phyloP scores from a whole-genome alignment of 2,329 filamentous ascomycete genomes.

The Akanthomyces uredinophilus region DNA sequence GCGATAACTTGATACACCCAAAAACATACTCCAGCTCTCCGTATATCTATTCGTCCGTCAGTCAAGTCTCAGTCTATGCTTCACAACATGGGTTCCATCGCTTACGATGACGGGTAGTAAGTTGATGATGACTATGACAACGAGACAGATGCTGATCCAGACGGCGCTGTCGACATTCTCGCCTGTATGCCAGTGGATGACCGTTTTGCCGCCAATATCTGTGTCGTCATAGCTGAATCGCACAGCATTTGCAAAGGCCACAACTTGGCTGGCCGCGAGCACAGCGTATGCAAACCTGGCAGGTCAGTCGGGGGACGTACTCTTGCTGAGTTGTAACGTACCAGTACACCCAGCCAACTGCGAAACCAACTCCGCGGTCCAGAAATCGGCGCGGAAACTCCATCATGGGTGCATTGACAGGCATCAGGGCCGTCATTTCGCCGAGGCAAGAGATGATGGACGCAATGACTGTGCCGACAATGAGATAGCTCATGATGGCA shows the following conservation, averaged over 20 bases:
- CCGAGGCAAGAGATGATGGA: conserved; percentile 39
- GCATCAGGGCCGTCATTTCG: conserved; percentile 35
- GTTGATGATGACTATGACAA: conserved; percentile 31
- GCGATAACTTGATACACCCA: conserved; percentile 32
- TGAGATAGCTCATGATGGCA: conserved; percentile 34
- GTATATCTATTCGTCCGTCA: conserved; percentile 18
- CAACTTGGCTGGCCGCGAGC: conserved; percentile 31
- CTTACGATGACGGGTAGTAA: conserved; percentile 33
- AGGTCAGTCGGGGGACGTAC: background rate
- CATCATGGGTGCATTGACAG: conserved; percentile 35
- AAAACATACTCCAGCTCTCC: conserved; percentile 36
- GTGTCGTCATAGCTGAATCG: conserved; percentile 32
- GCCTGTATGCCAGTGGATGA: conserved; percentile 28
- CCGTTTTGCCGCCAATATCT: conserved; percentile 23
- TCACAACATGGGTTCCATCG: conserved; percentile 1
- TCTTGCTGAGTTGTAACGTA: conserved; percentile 15
- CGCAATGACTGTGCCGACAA: conserved; percentile 39
- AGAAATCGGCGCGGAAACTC: conserved; percentile 34
- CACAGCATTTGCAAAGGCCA: conserved; percentile 30
- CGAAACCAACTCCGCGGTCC: conserved; percentile 33
- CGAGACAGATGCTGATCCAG: conserved; percentile 33
- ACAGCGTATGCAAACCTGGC: conserved; percentile 34
- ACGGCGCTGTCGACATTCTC: conserved; percentile 31
- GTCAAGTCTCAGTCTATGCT: background rate
- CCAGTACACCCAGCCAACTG: conserved; percentile 36